Evolutionary conservation across 2,329 filamentous ascomycete genomes (phyloP).

Genomic region (Geosmithia morbida): DNA sequence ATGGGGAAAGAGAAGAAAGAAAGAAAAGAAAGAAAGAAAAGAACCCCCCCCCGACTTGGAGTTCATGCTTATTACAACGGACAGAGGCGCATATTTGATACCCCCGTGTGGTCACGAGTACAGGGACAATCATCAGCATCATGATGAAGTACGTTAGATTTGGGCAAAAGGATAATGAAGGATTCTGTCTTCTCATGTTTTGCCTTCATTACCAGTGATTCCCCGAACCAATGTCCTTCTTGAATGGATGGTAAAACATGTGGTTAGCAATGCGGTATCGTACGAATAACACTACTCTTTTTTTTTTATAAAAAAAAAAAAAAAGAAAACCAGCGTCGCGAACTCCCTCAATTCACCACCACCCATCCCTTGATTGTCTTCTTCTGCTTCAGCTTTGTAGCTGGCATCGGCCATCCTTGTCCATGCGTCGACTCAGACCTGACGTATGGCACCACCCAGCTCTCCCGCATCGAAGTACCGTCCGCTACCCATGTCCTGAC

Average conservation of each 20-base stretch:
- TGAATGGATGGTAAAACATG: too few species aligned
- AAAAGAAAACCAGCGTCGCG: too few species aligned
- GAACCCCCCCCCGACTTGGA: not conserved
- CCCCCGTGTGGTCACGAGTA: too few species aligned
- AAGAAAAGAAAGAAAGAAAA: not conserved
- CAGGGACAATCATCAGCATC: too few species aligned
- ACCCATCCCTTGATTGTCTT: constrained; percentile 63
- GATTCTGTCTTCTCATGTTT: too few species aligned
- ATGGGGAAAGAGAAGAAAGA: not conserved
- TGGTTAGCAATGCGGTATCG: too few species aligned
- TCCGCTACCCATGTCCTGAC: constrained; percentile 30
- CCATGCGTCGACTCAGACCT: constrained; percentile 51
- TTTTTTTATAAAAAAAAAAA: too few species aligned
- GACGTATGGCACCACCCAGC: constrained; percentile 70
- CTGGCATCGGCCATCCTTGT: constrained; percentile 71
- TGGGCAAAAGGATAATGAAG: too few species aligned
- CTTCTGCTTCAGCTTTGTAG: constrained; percentile 71
- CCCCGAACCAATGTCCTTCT: too few species aligned
- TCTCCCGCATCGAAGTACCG: constrained; percentile 43
- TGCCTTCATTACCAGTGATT: too few species aligned
- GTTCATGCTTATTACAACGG: not conserved
- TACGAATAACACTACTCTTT: constrained; percentile 9
- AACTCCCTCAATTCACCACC: constrained; percentile 23
- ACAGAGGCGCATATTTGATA: not conserved
- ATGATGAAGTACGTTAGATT: not conserved